Evolutionary conservation across 2,329 filamentous ascomycete genomes (phyloP), one percentile per base, ranked within the genome.

Genomic region (Diaporthe helianthi): DNA sequence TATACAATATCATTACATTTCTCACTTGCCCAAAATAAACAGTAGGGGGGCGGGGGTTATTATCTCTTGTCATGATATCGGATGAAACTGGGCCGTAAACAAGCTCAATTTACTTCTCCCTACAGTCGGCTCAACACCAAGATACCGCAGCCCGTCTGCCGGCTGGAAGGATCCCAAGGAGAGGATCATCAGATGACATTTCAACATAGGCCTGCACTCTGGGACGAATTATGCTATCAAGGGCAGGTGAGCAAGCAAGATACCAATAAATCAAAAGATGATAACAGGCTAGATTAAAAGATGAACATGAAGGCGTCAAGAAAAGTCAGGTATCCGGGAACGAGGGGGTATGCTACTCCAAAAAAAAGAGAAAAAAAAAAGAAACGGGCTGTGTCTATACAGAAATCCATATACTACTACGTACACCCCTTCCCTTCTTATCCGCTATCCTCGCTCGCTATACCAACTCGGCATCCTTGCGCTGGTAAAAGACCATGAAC

Each of bases 401-500:
- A 33, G 41, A 22, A 36, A n/a, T 33, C 53, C 24, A 38, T 67
- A 60, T 46, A 58, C 47, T 44, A 44, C 22, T 22, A 13, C 38
- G 26, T n/a, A n/a, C n/a, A n/a, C n/a, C 36, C 49, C 17, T 22
- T 47, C 24, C 13, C 8, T 33, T 4, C 41, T 9, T n/a, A 2
- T 8, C 19, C 7, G 1, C 41, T 22, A 2, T 4, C n/a, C 29
- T 33, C 29, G 41, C 19, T 13, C 17, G 55, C 24, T 58, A 67
- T 8, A 67, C 52, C 31, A 71, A 36, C 31, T 68, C 69, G 10
- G 67, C 46, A n/a, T 68, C 68, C 44, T 71, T 70, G 36, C 68
- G 70, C 49, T 73, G 73, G 69, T 84, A 85, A 74, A 83, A 85
- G 10, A 83, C 77, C 58, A 86, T 75, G 67, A 85, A 86, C 24